These are phyloP conservation scores for Reticulascus tulasneorum DNA, from an alignment of 2,329 filamentous ascomycete species.

Conservation along the genomic window DNA sequence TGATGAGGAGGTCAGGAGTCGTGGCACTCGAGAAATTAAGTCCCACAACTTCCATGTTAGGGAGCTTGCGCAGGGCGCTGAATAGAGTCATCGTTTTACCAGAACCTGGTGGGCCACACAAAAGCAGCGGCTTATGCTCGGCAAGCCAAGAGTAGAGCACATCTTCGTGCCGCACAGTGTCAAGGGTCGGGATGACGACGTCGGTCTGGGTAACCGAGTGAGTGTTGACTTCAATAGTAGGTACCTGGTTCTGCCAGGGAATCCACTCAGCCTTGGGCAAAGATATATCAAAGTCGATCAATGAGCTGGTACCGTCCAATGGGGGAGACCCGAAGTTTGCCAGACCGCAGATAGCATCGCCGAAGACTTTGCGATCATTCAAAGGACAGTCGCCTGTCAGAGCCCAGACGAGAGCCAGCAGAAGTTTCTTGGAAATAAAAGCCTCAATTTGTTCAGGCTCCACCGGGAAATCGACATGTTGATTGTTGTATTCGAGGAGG, in stretches of 20 bases:
- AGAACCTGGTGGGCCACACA: conserved; percentile 95
- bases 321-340: conserved; percentile 83
- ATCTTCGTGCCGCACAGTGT: conserved; percentile 96
- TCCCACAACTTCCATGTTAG: conserved; percentile 98
- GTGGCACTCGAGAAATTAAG: conserved; percentile 99
- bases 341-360: conserved; percentile 75
- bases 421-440: conserved; percentile 88
- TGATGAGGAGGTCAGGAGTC: conserved; percentile 94
- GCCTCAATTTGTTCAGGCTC: conserved; percentile 85
- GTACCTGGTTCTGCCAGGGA: conserved; percentile 92
- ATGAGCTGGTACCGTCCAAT: conserved; percentile 71
- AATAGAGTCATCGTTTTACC: conserved; percentile 99
- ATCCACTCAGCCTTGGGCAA: conserved; percentile 86
- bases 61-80: conserved; percentile 91
- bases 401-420: conserved; percentile 91
- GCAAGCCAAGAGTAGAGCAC: conserved; percentile 99
- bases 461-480: conserved; percentile 90
- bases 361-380: conserved; percentile 80
- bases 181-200: conserved; percentile 94
- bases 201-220: conserved; percentile 98
- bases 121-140: conserved; percentile 92
- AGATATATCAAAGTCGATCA: conserved; percentile 93
- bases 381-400: conserved; percentile 93
- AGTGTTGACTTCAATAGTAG: conserved; percentile 92
- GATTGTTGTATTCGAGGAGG: conserved; percentile 91